Evolutionary conservation across 176 grass and related monocot genomes (phyloP).

Genomic region (Oryza officinalis): DNA sequence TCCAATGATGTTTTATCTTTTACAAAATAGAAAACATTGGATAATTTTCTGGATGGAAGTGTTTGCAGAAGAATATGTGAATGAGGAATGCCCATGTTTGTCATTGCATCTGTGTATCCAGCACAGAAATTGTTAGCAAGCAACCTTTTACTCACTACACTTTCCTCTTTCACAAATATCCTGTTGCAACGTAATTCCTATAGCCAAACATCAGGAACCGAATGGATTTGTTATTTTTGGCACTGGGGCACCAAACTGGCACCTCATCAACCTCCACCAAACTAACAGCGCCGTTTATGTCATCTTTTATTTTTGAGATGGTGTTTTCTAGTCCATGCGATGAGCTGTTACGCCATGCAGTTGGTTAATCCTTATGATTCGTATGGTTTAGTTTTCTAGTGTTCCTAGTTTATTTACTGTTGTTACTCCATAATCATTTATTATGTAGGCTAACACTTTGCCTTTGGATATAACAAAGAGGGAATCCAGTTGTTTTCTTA

Average conservation of each 20-base stretch:
- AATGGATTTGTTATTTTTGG: neutral
- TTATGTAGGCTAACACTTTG: neutral
- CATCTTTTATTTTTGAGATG: neutral
- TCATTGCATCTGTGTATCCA: neutral
- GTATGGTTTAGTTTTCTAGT: too few relatives aligned
- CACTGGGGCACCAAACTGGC: too few relatives aligned
- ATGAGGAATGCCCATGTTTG: neutral
- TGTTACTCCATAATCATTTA: neutral
- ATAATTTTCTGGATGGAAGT: neutral
- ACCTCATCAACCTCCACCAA: neutral
- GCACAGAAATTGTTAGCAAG: neutral
- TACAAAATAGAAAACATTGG: neutral
- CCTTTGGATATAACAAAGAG: neutral
- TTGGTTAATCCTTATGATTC: too few relatives aligned
- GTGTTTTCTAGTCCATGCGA: neutral
- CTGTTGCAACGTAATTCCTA: neutral
- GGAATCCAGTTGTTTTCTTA: neutral
- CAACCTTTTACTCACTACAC: neutral
- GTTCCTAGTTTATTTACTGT: neutral
- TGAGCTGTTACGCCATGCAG: neutral
- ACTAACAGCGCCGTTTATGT: neutral
- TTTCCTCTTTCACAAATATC: neutral
- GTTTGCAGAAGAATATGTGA: neutral
- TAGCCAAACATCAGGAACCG: neutral
- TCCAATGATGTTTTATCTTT: neutral